Evolutionary conservation across 2,329 filamentous ascomycete species (phyloP), one percentile per base, ranked within the genome.

Genomic region (Pseudogymnoascus sp.): DNA sequence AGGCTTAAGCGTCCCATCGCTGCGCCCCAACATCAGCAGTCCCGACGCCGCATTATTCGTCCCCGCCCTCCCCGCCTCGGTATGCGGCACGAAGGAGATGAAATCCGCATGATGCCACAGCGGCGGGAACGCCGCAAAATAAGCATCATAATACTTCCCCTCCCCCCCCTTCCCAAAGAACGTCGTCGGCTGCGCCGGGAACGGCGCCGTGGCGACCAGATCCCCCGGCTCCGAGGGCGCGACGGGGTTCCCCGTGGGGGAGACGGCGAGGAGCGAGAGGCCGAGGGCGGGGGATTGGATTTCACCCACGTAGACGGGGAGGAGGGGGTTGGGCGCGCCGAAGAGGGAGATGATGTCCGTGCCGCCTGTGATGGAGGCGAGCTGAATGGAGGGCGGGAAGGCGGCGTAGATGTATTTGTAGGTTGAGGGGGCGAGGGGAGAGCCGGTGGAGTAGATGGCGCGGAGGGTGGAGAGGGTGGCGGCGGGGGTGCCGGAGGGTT

Each of bases 51-150:
- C 71, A 0, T 86, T 83, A 69, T 92, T 88, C 17, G 9, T 31
- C n/a, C 50, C 50, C 26, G 6, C 6, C 3, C 50, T 9, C 9
- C 60, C 60, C 1, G 23, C 36, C 3, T 26, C 13, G 31, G 59
- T 36, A 17, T 61, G 59, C 6, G 59, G 31, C 7, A 36, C 26
- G 36, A 87, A 82, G 42, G 81, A 79, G 35, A 97, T 85, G 72
- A 97, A 97, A 76, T 99, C 95, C 31, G 93, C 93, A 72, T 99
- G 93, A 72, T 96, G 92, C 95, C 95, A 97, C 13, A 91, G 81
- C 1, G 78, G 73, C 0, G 82, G 78, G 73, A 96, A 97, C 6
- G 87, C 84, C 66, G 95, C 90, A 71, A 99, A 99, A 76, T 99
- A 99, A 64, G 88, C 90, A 31, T 84, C 83, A 59, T 82, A 80